Base-by-base conservation (phyloP, 176 grass and related monocot genomes). In the Hsuehochloa calcarea region DNA sequence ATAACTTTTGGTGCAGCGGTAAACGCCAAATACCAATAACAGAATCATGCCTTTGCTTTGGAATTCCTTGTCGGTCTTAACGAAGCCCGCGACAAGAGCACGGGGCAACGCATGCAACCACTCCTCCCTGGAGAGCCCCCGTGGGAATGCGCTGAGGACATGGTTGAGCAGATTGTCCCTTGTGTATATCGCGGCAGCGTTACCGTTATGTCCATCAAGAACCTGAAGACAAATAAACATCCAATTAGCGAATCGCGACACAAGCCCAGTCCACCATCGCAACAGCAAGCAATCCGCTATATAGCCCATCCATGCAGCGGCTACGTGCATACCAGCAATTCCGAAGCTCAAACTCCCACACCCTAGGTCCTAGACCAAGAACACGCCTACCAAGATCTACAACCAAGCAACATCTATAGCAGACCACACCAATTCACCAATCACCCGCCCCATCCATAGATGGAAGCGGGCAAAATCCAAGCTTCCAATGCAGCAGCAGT, bases 201-300 rank as follows among this genome's bases (percentile, higher is more conserved):
- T 93, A 34, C 95, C 95, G 16, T 97, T 97, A 84, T 97, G 95
- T 12, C 95, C 95, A 82, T 95, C 95, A 83, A 97, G 91, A 70
- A 97, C 87, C 95, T 97, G 62, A 47, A 68, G 19, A 80, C 73
- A 75, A 17, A 54, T 41, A 64, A 72, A 79, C 39, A 19, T 26
- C 66, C 14, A 62, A 64, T 76, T 45, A 64, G 46, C 3, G 5
- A 23, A 76, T 76, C 23, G 63, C 5, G 1, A 83, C 17, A 49
- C 50, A 14, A 20, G 27, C 38, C 51, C 50, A 39, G 25, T 80
- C 20, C 27, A 74, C 29, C 12, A 9, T 63, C 25, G 20, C 34
- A 64, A 74, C 14, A 2, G 16, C 12, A 85, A 75, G 14, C 59
- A 64, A 75, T 45, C 65, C 39, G 17, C 22, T 82, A 29, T 77